Conservation (phyloP, 1,139 yeast species). For the Zygosaccharomyces sapae region DNA sequence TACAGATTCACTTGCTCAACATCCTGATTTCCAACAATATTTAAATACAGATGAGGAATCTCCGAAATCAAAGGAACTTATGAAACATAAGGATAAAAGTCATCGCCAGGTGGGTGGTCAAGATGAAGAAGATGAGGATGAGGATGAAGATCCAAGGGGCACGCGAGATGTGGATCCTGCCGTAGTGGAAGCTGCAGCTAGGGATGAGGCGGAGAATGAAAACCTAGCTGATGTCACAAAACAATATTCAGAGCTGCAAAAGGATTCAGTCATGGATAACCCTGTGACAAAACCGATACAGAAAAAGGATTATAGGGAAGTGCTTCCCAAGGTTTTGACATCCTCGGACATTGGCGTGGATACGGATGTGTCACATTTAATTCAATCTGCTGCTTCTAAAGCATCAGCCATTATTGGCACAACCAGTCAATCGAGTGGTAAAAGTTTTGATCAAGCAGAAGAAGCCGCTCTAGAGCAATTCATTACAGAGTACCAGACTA, state of each 20-base stretch:
- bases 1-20: conserved; percentile 55
- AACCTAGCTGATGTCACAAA: conserved; percentile 17
- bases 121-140: conserved; percentile 6
- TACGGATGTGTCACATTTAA: conserved; percentile 28
- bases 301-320: conserved; percentile 22
- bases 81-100: conserved; percentile 8
- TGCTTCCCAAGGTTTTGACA: conserved; percentile 27
- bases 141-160: conserved; percentile 18
- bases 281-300: conserved; percentile 13
- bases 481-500: conserved; percentile 60
- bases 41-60: conserved; percentile 36
- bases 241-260: conserved; percentile 15
- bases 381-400: conserved; percentile 33
- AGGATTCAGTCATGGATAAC: conserved; percentile 13
- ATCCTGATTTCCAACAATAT: conserved; percentile 47
- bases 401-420: conserved; percentile 32
- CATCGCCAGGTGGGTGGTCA: background rate
- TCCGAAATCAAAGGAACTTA: conserved; percentile 10
- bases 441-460: conserved; percentile 48
- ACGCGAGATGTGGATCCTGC: conserved; percentile 14
- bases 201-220: conserved; percentile 12
- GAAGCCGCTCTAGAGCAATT: conserved; percentile 66
- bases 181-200: conserved; percentile 12
- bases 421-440: conserved; percentile 35
- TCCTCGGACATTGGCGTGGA: conserved; percentile 18